These are phyloP conservation scores for Cylindrotheca closterium DNA, from an alignment of 108 stramenopile genomes.

Conservation along the genomic window DNA sequence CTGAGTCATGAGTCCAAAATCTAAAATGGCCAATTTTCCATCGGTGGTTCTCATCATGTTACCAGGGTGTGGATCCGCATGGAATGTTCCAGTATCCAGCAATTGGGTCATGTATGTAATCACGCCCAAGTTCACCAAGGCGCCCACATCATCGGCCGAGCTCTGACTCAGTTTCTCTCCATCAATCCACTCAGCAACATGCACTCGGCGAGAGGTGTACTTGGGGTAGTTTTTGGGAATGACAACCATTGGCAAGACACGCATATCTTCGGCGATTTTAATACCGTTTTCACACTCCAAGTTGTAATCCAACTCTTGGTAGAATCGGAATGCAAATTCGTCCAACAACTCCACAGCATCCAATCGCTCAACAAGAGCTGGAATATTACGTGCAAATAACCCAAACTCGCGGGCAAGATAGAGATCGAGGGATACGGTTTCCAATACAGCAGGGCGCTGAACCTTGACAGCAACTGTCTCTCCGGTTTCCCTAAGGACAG, in stretches of 20 bases:
- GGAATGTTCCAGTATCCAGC: conserved; percentile 88
- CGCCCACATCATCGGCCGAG: conserved; percentile 90
- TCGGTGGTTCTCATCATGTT: conserved; percentile 93
- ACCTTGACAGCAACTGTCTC: conserved; percentile 92
- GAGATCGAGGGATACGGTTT: conserved; percentile 91
- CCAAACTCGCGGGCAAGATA: conserved; percentile 87
- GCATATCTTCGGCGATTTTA: conserved; percentile 83
- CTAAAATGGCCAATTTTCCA: conserved; percentile 90
- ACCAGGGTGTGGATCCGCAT: conserved; percentile 55
- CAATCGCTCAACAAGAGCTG: conserved; percentile 63
- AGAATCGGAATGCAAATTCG: conserved; percentile 92
- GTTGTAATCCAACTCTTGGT: conserved; percentile 94
- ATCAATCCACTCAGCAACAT: conserved; percentile 96
- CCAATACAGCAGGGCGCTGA: conserved; percentile 85
- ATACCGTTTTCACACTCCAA: conserved; percentile 89
- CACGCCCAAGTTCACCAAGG: conserved; percentile 92
- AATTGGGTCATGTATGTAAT: conserved; percentile 93
- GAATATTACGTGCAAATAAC: conserved; percentile 70
- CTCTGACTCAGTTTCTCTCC: conserved; percentile 92
- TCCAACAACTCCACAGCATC: conserved; percentile 92
- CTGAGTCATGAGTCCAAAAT: conserved; percentile 96
- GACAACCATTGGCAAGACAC: conserved; percentile 80
- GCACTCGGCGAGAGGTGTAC: conserved; percentile 86
- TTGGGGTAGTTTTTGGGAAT: conserved; percentile 89
- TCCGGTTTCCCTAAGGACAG: conserved; percentile 66